Base-by-base conservation (phyloP, 2,329 filamentous ascomycete species). In the Calycina herbarum region DNA sequence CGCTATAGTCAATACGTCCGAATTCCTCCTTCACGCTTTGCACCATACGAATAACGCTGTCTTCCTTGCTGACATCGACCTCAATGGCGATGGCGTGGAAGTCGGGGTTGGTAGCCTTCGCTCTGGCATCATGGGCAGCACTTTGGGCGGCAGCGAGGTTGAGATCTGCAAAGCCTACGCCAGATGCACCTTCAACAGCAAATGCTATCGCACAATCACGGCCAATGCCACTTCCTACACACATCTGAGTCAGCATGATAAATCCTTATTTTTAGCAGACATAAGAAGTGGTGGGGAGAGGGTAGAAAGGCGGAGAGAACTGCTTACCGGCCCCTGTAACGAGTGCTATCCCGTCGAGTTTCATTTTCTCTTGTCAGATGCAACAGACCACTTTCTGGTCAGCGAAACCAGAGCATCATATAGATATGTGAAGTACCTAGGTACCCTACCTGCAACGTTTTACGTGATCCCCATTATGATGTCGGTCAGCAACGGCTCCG, bases 151-250 rank as follows among this genome's bases (percentile, higher is more conserved):
- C 27, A 24, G 38, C 24, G 5, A 24, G 58, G 58, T 60, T 60
- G 3, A 60, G 35, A 31, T 60, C 58, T 7, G 58, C 58, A 20
- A 42, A 45, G 24, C n/a, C 13, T 17, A 60, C 24, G 15, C 35
- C 33, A 45, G 58, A 42, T 24, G 38, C 58, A 35, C 58, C 58
- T 11, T 35, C 35, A 24, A n/a, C 33, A 27, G 58, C 58, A 45
- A 60, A 60, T 5, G 58, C 33, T 15, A 60, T 29, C 13, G 58
- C 58, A 42, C 31, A 42, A 27, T 60, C 58, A 15, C 58, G 58
- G 58, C 58, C 58, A n/a, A 60, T 60, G 11, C 58, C 33, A 27
- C 48, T 54, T 54, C 48, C 48, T 54, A 54, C 10, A 54, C 10
- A 54, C 5, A 5, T 54, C 48, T 45, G 58, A 60, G 58, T 40